phyloP scores from a whole-genome alignment of 2,329 filamentous ascomycete genomes.

The Keithomyces neogunnii region DNA sequence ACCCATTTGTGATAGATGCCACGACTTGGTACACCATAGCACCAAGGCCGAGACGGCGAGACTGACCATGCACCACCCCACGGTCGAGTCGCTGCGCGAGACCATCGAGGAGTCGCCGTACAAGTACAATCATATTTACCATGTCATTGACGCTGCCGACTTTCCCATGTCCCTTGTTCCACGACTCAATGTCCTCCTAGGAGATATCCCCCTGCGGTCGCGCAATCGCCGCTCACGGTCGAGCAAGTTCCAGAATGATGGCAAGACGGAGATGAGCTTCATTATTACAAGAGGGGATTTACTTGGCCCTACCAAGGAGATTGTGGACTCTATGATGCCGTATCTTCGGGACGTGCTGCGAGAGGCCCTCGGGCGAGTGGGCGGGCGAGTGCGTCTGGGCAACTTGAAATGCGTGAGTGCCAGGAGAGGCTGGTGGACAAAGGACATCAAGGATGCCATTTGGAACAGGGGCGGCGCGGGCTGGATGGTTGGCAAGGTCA shows the following conservation, averaged over 20 bases:
- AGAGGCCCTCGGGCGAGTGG: slow-evolving; percentile 60
- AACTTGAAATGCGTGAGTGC: slow-evolving; percentile 84
- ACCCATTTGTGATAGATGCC: slow-evolving; percentile 81
- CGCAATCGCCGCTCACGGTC: slow-evolving; percentile 69
- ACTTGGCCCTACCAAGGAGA: slow-evolving; percentile 71
- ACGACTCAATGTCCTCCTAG: slow-evolving; percentile 60
- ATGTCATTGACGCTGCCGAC: slow-evolving; percentile 89
- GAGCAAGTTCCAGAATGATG: slow-evolving; percentile 56
- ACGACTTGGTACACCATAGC: slow-evolving; percentile 70
- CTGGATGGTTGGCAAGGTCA: slow-evolving; percentile 98
- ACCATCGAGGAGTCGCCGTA: slow-evolving; percentile 85
- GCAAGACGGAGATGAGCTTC: slow-evolving; percentile 74
- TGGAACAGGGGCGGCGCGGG: slow-evolving; percentile 74
- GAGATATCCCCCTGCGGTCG: slow-evolving; percentile 65
- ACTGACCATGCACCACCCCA: slow-evolving; percentile 68
- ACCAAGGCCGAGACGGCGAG: slow-evolving; percentile 36
- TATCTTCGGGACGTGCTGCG: slow-evolving; percentile 72
- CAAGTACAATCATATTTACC: slow-evolving; percentile 89
- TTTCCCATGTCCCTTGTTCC: slow-evolving; percentile 91
- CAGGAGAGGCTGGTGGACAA: slow-evolving; percentile 85
- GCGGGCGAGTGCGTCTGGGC: slow-evolving; percentile 68
- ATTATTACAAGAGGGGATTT: slow-evolving; percentile 86
- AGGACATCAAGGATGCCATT: slow-evolving; percentile 75
- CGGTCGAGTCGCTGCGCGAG: slow-evolving; percentile 69
- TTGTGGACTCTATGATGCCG: slow-evolving; percentile 80